Base-by-base conservation (phyloP, 2,329 filamentous ascomycete genomes). In the Sordariomycetes sp. region DNA sequence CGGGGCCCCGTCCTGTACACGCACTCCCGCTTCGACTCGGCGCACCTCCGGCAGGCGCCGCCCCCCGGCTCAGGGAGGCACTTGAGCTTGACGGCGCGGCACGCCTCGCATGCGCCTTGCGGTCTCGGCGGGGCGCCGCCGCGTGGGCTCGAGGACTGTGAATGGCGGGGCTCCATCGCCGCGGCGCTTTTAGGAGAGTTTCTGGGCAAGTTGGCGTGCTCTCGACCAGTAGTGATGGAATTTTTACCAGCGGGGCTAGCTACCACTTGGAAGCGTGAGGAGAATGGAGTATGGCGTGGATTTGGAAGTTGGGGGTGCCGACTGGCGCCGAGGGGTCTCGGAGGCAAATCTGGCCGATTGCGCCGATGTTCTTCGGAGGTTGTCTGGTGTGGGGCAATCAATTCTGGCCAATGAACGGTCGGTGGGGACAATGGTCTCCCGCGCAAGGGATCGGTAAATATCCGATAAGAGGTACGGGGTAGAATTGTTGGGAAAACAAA, bases 11-110 rank as follows among this genome's bases (percentile, higher is more conserved):
- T 76, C 54, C 77, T 73, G 60, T 79, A 78, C 58, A 81, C 69
- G 59, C 79, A 82, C 67, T 82, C 79, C 56, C 74, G 70, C 64
- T 79, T 81, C 34, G 74, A 79, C 53, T 76, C 74, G 54, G 76
- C 71, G 63, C 79, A 82, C 63, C 79, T 76, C 66, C 74, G 75
- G 64, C 80, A 83, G 34, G 79, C 76, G 12, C 73, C 74, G 3
- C 72, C 67, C 62, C 77, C 74, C 28, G 71, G 70, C 59, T 76
- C 76, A 4, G 75, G 68, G 60, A 75, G 74, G 62, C 80, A 83
- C 59, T 76, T 79, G 24, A 80, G 71, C 69, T 82, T 83, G 59
- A 78, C 76, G 12, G 69, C 71, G 58, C 80, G 71, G 61, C 80
- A 82, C 2, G 78, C 76, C 66, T 82, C 79, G 59, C 79, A 82